Percentiles rank a stretch among this genome's conserved stretches.
phyloP scores from a whole-genome alignment of 495 filamentous ascomycete genomes.

The Neurospora sp. region DNA sequence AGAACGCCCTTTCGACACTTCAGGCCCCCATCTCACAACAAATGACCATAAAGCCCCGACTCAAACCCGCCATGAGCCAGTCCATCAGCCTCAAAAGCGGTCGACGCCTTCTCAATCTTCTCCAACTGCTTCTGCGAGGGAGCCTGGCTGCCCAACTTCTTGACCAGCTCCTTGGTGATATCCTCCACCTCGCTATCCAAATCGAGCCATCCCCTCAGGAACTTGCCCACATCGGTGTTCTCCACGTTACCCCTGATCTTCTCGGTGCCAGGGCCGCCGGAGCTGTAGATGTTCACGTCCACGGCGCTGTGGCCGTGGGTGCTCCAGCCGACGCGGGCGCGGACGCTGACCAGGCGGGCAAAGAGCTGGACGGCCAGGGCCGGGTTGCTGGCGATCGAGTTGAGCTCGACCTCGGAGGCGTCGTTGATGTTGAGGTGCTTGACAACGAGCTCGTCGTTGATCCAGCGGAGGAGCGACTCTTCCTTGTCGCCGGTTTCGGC shows the following conservation, averaged over 20 bases:
- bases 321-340: slow-evolving; percentile 85
- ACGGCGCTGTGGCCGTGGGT: slow-evolving; percentile 84
- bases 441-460: slow-evolving; percentile 49
- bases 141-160: slow-evolving; percentile 33
- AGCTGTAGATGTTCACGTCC: slow-evolving; percentile 87
- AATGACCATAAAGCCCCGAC: not conserved
- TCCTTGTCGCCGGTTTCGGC: slow-evolving; percentile 17
- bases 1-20: not conserved
- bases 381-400: slow-evolving; percentile 48
- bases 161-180: slow-evolving; percentile 61
- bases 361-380: slow-evolving; percentile 48
- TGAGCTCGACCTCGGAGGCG: slow-evolving; percentile 58
- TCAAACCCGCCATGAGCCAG: not conserved
- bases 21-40: not conserved
- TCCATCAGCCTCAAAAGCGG: not conserved
- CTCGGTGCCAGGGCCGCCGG: slow-evolving; percentile 36
- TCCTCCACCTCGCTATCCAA: slow-evolving; percentile 53
- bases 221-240: slow-evolving; percentile 84
- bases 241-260: slow-evolving; percentile 74
- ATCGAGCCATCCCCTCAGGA: slow-evolving; percentile 67
- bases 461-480: slow-evolving; percentile 42
- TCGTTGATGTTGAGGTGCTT: slow-evolving; percentile 67
- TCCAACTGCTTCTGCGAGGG: not conserved
- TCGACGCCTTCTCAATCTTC: not conserved
- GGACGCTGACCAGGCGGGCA: slow-evolving; percentile 71